Evolutionary conservation across 1,284 basidiomycete species (phyloP), one percentile per base, ranked within the genome.

Genomic region (Apiotrichum mycotoxinovorans): DNA sequence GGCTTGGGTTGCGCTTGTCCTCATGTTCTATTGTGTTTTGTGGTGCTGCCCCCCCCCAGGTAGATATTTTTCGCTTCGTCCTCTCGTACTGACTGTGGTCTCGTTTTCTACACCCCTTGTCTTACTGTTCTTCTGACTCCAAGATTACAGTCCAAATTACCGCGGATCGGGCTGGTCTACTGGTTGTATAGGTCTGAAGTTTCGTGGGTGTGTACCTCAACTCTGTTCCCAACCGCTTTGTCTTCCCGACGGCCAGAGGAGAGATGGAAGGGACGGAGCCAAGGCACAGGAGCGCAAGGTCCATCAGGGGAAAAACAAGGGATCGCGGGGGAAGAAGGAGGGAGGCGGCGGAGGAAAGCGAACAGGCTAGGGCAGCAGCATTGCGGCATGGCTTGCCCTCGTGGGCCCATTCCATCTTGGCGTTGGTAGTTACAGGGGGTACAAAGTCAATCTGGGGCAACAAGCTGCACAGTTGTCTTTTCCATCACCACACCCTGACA

Each of bases 351-450:
- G 30, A 5, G 30, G 7, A 30, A 30, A 5, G 7, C 30, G 15
- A 27, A 37, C 46, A 23, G 33, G 34, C 12, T 18, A 23, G n/a
- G 7, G 46, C n/a, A n/a, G n/a, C n/a, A n/a, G n/a, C n/a, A 48
- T 48, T 48, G 46, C 46, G 46, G 34, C 46, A 48, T 48, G 46
- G 46, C 46, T 35, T 48, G 46, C 33, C 33, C 33, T 20, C 33
- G 44, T 48, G 30, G 33, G 46, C 46, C 14, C 35, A 37, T 37
- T 37, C 17, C 35, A 18, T 18, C 37, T 38, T 38, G 17, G 37
- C 37, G 37, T 8, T 38, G 25, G 43, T 22, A 20, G 25, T 10
- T 10, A 27, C 11, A 11, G 25, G 42, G 22, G 2, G 7, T 3
- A 4, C 44, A 26, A 46, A 46, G 44, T 27, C 30, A 46, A 46